Evolutionary conservation across 495 filamentous ascomycete genomes (phyloP).

Genomic region (Letharia lupina): DNA sequence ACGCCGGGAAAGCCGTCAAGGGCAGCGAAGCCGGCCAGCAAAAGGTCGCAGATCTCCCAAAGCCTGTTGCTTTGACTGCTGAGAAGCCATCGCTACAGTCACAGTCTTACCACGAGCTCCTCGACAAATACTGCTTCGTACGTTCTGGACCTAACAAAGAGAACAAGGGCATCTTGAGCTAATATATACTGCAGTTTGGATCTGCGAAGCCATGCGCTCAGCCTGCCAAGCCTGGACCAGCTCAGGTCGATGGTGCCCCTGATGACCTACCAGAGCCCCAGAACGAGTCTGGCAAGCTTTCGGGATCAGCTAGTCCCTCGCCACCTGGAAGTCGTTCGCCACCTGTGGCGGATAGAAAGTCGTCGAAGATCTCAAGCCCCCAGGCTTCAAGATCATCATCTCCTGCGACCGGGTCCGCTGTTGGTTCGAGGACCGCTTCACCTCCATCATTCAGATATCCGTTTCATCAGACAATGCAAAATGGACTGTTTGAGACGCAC

Average conservation of each 20-base stretch:
- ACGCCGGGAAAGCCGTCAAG: conserved; percentile 2
- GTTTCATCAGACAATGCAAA: conserved; percentile 29
- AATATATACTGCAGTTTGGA: conserved; percentile 39
- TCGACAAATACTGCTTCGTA: conserved; percentile 99
- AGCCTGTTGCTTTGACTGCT: conserved; percentile 43
- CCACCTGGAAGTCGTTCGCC: conserved; percentile 22
- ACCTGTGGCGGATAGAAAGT: conserved; percentile 22
- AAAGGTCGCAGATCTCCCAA: conserved; percentile 21
- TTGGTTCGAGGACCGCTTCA: conserved; percentile 31
- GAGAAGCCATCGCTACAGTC: conserved; percentile 68
- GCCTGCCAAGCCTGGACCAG: conserved; percentile 21
- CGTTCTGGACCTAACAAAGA: conserved; percentile 42
- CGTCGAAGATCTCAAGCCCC: conserved; percentile 21
- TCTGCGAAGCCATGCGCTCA: conserved; percentile 36
- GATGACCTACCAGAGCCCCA: conserved; percentile 9
- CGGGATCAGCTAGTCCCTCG: conserved; percentile 16
- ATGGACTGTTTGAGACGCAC: conserved; percentile 39
- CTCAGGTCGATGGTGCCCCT: conserved; percentile 19
- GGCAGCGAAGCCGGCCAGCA: not conserved
- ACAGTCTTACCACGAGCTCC: conserved; percentile 81
- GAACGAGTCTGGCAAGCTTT: not conserved
- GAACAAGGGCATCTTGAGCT: conserved; percentile 21
- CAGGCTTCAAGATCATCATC: conserved; percentile 29
- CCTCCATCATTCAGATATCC: conserved; percentile 34
- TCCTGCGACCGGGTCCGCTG: conserved; percentile 21